A percentile compares a stretch with the other conserved stretches of the same genome.
These are phyloP conservation scores for Teunomyces aglyptinius DNA, from an alignment of 805 yeast species.

Conservation along the genomic window DNA sequence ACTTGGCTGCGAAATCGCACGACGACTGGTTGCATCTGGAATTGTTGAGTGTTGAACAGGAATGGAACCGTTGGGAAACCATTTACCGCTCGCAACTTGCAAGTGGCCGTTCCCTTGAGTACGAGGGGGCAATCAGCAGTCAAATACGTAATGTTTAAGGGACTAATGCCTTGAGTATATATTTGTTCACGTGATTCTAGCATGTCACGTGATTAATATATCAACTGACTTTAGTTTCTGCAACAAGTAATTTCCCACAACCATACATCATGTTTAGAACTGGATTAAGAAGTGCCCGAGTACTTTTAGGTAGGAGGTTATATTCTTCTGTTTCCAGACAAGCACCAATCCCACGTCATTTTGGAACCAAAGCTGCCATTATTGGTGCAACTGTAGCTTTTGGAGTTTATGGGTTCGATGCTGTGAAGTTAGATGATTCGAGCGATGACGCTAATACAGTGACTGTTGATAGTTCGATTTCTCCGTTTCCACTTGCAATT, in stretches of 20 bases:
- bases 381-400: constrained; percentile 1
- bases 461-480: constrained; percentile 49
- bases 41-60: constrained; percentile 28
- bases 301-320: neutral
- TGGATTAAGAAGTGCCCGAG: constrained; percentile 2
- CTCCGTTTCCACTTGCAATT: constrained; percentile 43
- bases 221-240: too few relatives aligned
- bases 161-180: too few relatives aligned
- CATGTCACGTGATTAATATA: too few relatives aligned
- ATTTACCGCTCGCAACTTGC: constrained; percentile 39
- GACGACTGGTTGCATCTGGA: constrained; percentile 28
- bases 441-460: constrained; percentile 24
- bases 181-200: neutral
- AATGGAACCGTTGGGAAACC: constrained; percentile 36
- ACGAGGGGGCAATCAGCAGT: constrained; percentile 25
- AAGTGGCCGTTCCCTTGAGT: constrained; percentile 30
- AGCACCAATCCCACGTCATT: neutral
- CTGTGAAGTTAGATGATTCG: constrained; percentile 9
- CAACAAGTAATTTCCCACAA: too few relatives aligned
- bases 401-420: neutral
- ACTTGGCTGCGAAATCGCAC: constrained; percentile 44
- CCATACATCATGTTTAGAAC: constrained; percentile 3
- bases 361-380: neutral
- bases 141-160: constrained; percentile 12
- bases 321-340: neutral